These are phyloP conservation scores for Cunninghamia lanceolata DNA, from an alignment of 75 land plant genomes.

Conservation along the genomic window DNA sequence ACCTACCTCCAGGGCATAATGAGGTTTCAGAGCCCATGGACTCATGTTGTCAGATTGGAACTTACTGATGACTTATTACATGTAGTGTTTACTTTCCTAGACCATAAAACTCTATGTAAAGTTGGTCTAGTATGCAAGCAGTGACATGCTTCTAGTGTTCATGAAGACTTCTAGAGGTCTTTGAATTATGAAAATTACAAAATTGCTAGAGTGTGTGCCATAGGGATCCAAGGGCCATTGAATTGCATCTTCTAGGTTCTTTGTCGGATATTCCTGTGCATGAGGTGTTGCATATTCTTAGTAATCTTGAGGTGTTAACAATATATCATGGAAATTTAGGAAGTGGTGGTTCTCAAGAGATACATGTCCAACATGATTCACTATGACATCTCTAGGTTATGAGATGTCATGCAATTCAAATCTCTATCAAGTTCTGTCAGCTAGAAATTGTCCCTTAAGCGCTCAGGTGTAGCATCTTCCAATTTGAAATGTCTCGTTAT, in stretches of 20 bases:
- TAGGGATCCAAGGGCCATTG: conserved; percentile 1
- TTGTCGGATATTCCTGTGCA: neutral
- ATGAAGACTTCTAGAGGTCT: conserved; percentile 95
- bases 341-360: conserved; percentile 73
- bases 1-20: neutral
- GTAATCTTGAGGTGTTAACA: neutral
- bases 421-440: conserved; percentile 78
- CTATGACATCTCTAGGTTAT: conserved; percentile 55
- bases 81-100: conserved; percentile 92
- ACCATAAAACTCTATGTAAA: conserved; percentile 62
- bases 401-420: conserved; percentile 75
- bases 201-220: conserved; percentile 30
- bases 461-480: conserved; percentile 77
- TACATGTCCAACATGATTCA: conserved; percentile 58
- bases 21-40: conserved; percentile 1
- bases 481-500: conserved; percentile 68
- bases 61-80: conserved; percentile 90
- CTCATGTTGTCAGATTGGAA: conserved; percentile 58
- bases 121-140: conserved; percentile 88
- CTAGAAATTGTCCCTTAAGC: conserved; percentile 75
- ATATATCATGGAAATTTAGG: conserved; percentile 17
- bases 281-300: neutral
- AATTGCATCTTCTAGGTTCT: neutral
- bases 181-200: conserved; percentile 69
- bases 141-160: conserved; percentile 84